Conservation (phyloP, 2,329 filamentous ascomycete genomes). For the Tolypocladium tropicale region DNA sequence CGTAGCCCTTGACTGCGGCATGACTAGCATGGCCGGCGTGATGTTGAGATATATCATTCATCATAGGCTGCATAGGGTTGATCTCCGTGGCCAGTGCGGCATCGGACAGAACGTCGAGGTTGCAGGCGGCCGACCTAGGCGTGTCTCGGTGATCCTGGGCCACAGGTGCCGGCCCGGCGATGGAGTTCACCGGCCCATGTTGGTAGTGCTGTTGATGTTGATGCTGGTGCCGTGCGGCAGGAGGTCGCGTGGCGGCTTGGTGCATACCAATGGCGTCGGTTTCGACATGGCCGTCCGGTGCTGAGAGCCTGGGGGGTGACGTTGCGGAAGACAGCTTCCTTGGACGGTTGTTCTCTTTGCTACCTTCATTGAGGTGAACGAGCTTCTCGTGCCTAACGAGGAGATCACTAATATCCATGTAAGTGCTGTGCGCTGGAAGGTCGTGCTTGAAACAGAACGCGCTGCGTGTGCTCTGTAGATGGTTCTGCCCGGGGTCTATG, state of each 20-base stretch:
- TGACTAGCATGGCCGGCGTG: constrained; percentile 28
- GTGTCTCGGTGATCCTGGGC: constrained; percentile 37
- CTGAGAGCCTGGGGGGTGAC: constrained; percentile 31
- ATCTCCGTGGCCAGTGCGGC: constrained; percentile 49
- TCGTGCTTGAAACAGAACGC: not conserved
- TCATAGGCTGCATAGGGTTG: constrained; percentile 39
- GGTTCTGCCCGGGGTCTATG: not conserved
- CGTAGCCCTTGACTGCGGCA: constrained; percentile 37
- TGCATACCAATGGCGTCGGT: constrained; percentile 35
- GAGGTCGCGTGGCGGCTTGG: constrained; percentile 9
- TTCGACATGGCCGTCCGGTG: constrained; percentile 36
- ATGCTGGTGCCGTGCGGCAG: constrained; percentile 5
- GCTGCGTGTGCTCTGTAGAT: not conserved
- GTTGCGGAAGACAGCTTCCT: constrained; percentile 41
- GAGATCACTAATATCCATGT: constrained; percentile 55
- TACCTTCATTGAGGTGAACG: constrained; percentile 51
- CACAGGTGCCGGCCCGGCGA: constrained; percentile 24
- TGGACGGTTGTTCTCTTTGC: constrained; percentile 40
- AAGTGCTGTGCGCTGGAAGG: constrained; percentile 23
- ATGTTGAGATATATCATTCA: constrained; percentile 33
- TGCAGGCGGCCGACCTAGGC: constrained; percentile 38
- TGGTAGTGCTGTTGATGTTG: constrained; percentile 22
- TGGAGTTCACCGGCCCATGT: constrained; percentile 25
- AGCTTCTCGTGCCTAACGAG: constrained; percentile 55
- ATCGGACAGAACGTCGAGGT: constrained; percentile 48